These are phyloP conservation scores for Monascus ruber DNA, from an alignment of 2,329 filamentous ascomycete species.

Conservation along the genomic window DNA sequence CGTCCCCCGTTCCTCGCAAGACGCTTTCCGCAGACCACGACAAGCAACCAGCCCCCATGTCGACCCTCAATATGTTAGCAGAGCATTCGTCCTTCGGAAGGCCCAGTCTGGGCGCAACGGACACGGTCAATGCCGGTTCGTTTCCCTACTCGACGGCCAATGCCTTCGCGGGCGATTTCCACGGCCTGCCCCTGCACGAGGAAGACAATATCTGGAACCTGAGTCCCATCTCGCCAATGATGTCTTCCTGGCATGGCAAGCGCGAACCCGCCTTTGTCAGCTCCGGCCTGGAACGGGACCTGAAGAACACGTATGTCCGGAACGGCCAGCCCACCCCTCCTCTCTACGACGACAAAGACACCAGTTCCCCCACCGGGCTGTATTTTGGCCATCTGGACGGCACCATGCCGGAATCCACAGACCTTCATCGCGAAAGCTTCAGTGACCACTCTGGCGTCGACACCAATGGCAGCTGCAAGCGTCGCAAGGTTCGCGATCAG, in stretches of 20 bases:
- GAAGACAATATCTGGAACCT: constrained; percentile 22
- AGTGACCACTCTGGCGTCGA: constrained; percentile 10
- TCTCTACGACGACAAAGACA: constrained; percentile 18
- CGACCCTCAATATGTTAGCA: constrained; percentile 11
- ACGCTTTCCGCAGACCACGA: no score
- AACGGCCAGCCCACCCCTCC: constrained; percentile 29
- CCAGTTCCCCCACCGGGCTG: neutral
- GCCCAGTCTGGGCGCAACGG: constrained; percentile 5
- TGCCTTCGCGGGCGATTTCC: constrained; percentile 16
- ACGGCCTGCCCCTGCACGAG: constrained; percentile 17
- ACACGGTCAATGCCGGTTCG: constrained; percentile 4
- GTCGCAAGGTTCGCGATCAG: constrained; percentile 8
- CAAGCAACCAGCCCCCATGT: constrained; percentile 4
- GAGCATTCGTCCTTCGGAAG: constrained; percentile 9
- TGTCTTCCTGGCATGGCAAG: constrained; percentile 16
- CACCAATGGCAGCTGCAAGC: constrained; percentile 9
- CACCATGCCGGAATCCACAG: neutral
- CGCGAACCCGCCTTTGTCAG: constrained; percentile 15
- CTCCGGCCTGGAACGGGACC: constrained; percentile 17
- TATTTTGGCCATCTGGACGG: constrained; percentile 2
- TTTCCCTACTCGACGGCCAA: constrained; percentile 9
- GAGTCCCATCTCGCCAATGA: constrained; percentile 16
- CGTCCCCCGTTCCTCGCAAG: no score
- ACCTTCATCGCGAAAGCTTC: constrained; percentile 1
- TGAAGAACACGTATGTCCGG: constrained; percentile 25